Evolutionary conservation across 495 filamentous ascomycete species (phyloP), one percentile per base, ranked within the genome.

Genomic region (Chaetomium cochliodes): DNA sequence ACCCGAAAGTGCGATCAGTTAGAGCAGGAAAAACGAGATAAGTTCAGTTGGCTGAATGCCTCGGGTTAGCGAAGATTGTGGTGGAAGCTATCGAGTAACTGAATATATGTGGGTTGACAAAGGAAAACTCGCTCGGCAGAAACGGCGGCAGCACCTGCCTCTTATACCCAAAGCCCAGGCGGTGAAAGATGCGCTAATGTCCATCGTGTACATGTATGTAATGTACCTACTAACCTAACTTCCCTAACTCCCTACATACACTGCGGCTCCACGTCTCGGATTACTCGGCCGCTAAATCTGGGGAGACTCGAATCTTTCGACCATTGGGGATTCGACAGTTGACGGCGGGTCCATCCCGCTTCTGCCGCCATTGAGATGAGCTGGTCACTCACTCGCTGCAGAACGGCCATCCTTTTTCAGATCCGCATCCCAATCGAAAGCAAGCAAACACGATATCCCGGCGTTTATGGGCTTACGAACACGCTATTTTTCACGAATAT

Each of bases 1-100:
- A 78, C 79, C 71, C 72, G 70, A 64, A 69, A 82, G 80, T 77
- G 78, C 81, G 81, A 83, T 84, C 82, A 71, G 53, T 20, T 63
- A 62, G 65, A 37, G 33, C 33, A 37, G 66, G 61, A 62, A 60
- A 64, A 39, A 67, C 61, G 50, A 55, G 66, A 65, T 39, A 62
- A 52, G n/a, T n/a, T n/a, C n/a, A 64, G 60, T 55, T 58, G 57
- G 54, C 53, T 49, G 58, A 46, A 16, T 44, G 16, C 18, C 5
- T 37, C 8, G 18, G 39, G 6, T 2, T 37, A 1, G 13, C 41
- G 6, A 47, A 30, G 51, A 25, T 44, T 30, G 56, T 33, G 15
- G 44, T 33, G 18, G 33, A 39, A 46, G 50, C 15, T 37, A 20
- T 11, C 9, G 16, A 25, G 33, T 41, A 7, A 37, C 53, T 23